Evolutionary conservation across 1,284 basidiomycete genomes (phyloP).

Genomic region (Takashimella koratensis): DNA sequence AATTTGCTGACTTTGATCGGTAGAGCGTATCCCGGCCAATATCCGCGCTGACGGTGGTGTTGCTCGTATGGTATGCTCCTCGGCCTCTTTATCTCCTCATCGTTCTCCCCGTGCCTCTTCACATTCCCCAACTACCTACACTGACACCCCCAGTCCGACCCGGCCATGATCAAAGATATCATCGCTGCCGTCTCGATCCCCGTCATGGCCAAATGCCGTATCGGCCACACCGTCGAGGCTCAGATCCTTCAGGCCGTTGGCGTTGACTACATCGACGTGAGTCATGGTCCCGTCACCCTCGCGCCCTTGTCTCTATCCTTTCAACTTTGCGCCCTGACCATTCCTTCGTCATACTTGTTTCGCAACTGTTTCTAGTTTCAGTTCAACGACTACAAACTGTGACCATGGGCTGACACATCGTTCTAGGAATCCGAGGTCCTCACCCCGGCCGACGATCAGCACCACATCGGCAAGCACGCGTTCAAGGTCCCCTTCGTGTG

Average conservation of each 20-base stretch:
- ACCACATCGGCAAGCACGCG: conserved; percentile 74
- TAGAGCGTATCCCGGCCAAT: conserved; percentile 90
- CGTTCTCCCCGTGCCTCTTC: background rate
- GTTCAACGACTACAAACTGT: no score
- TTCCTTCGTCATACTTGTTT: no score
- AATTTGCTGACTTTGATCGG: conserved; percentile 11
- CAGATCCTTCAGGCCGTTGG: conserved; percentile 94
- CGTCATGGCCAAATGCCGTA: conserved; percentile 61
- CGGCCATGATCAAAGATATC: conserved; percentile 94
- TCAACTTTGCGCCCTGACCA: no score
- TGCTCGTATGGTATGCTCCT: conserved; percentile 71
- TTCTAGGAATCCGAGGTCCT: conserved; percentile 83
- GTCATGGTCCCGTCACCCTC: no score
- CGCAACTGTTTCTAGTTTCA: no score
- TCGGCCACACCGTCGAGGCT: conserved; percentile 96
- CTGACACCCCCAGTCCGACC: conserved; percentile 67
- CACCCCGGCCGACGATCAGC: conserved; percentile 88
- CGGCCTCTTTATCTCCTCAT: background rate
- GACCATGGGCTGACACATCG: conserved; percentile 1
- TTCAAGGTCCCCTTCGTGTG: conserved; percentile 73
- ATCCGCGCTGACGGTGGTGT: conserved; percentile 88
- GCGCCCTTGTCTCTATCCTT: no score
- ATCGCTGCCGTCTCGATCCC: conserved; percentile 85
- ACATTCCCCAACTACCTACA: background rate
- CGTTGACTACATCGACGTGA: conserved; percentile 89